Percentiles rank a stretch among this genome's conserved stretches.
Conservation (phyloP, 108 stramenopile genomes). For the Cyclotella sp. region DNA sequence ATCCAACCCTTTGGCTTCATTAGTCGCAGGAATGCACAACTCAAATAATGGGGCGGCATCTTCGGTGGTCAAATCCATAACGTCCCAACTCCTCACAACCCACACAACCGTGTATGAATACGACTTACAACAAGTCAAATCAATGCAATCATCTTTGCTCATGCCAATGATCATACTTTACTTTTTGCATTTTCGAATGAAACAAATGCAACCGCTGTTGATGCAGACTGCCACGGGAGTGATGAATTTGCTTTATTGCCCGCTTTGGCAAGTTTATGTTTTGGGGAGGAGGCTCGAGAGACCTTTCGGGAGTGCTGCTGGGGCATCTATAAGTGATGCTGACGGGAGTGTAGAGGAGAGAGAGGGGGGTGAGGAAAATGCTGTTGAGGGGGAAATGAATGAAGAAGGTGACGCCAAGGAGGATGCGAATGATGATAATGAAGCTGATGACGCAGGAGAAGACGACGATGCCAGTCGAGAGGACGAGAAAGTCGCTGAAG, state of each 20-base stretch:
- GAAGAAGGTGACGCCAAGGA: constrained; percentile 9
- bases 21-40: constrained; percentile 23
- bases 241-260: constrained; percentile 76
- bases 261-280: constrained; percentile 87
- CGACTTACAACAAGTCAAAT: constrained; percentile 70
- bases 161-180: constrained; percentile 78
- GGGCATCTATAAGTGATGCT: constrained; percentile 12
- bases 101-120: constrained; percentile 78
- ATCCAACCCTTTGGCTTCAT: constrained; percentile 55
- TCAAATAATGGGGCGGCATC: constrained; percentile 16
- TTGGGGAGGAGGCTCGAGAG: constrained; percentile 83
- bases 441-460: constrained; percentile 7
- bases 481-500: constrained; percentile 18
- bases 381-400: neutral
- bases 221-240: constrained; percentile 72
- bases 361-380: neutral
- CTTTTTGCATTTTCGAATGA: constrained; percentile 86
- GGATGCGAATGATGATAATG: constrained; percentile 4
- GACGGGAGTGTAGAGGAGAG: constrained; percentile 18
- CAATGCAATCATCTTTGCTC: constrained; percentile 71
- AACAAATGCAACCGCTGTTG: constrained; percentile 80
- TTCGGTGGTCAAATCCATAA: constrained; percentile 70
- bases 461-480: neutral
- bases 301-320: constrained; percentile 46
- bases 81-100: constrained; percentile 70